Base-by-base conservation (phyloP, 176 grass and related monocot species). In the Cenchrus purpureus region DNA sequence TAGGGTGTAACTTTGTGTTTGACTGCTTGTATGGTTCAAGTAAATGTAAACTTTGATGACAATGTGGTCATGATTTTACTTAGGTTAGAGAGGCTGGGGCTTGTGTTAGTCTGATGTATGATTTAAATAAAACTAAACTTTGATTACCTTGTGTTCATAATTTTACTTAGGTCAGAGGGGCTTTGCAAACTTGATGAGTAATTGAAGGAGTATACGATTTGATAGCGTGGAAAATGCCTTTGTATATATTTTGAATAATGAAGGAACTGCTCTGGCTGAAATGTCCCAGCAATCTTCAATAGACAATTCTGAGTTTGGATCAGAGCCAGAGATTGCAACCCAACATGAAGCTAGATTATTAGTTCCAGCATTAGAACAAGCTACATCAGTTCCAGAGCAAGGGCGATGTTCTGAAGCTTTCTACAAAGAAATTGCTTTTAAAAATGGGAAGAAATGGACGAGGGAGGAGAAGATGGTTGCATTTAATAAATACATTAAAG, bases 361-460 rank as follows among this genome's bases (percentile, higher is more conserved):
- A 9, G 15, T 44, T 68, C 15, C 37, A 68, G 15, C 37, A 69
- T 6, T 40, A 10, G 66, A 69, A 45, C 37, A 69, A 11, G 40
- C 40, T 69, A 7, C 7, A 69, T 17, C 66, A 19, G 16, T 44
- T 69, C 34, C 8, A 69, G 67, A 6, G 45, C 16, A 45, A 44
- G 8, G 40, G 40, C 15, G 4, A 69, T 62, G 56, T 59, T 59
- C 20, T 22, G 19, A 69, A 69, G 17, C 5, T 69, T 69, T 17
- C 8, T 4, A 43, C 10, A 40, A 69, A 69, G 62, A 67, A 6
- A 53, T 53, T 53, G 46, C 17, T 25, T 25, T 25, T 32, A 9
- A 40, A 7, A 79, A 79, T 66, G 62, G 7, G 0, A 79, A 50
- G 8, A 79, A 79, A 8, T 79, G 77, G 77, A 79, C 67, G 77